Percentiles rank a stretch among this genome's conserved stretches.
Conservation (phyloP, 1,139 yeast species). For the Geotrichum siamense region DNA sequence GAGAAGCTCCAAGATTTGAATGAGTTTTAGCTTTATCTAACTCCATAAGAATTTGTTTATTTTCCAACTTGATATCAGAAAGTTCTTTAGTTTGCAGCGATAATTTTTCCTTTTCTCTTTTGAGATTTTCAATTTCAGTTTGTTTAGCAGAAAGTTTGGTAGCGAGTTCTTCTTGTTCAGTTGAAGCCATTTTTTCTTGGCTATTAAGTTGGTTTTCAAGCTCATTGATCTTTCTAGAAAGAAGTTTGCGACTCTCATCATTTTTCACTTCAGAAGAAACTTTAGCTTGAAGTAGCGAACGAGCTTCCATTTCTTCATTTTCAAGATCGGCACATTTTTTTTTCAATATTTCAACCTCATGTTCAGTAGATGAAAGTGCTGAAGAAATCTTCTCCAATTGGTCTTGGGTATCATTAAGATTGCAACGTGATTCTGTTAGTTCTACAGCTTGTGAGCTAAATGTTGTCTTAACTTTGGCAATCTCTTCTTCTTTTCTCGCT, state of each 20-base stretch:
- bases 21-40: slow-evolving; percentile 24
- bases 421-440: slow-evolving; percentile 10
- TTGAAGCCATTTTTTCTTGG: slow-evolving; percentile 25
- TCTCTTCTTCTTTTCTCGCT: slow-evolving; percentile 36
- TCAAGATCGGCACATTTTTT: slow-evolving; percentile 28
- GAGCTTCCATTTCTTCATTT: slow-evolving; percentile 27
- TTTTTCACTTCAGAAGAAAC: slow-evolving; percentile 22
- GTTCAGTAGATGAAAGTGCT: slow-evolving; percentile 21
- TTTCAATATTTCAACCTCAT: slow-evolving; percentile 28
- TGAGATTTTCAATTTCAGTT: slow-evolving; percentile 23
- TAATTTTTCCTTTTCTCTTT: slow-evolving; percentile 21
- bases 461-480: slow-evolving; percentile 27
- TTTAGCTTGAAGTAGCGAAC: slow-evolving; percentile 28
- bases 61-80: slow-evolving; percentile 22
- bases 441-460: slow-evolving; percentile 27
- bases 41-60: slow-evolving; percentile 22
- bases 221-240: slow-evolving; percentile 24
- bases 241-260: slow-evolving; percentile 24
- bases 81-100: slow-evolving; percentile 20
- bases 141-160: slow-evolving; percentile 28
- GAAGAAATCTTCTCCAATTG: slow-evolving; percentile 21
- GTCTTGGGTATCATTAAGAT: slow-evolving; percentile 20
- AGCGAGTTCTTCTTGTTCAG: slow-evolving; percentile 22
- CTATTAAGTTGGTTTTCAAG: slow-evolving; percentile 24
- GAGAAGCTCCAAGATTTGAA: slow-evolving; percentile 20